These are phyloP conservation scores for Eutrema japonicum DNA, from an alignment of 345 rosid species.

Conservation along the genomic window DNA sequence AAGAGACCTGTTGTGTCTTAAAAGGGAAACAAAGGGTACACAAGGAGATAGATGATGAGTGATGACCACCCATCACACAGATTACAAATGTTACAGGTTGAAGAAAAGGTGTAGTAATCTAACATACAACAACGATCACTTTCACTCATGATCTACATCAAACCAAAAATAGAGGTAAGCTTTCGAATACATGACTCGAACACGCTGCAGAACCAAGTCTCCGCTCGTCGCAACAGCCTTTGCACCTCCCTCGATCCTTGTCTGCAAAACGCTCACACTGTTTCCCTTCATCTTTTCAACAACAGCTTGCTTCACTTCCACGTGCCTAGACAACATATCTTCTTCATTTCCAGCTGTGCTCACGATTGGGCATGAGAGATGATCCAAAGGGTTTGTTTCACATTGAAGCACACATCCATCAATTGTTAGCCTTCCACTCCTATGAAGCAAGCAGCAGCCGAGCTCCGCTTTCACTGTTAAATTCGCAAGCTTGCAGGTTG, in stretches of 20 bases:
- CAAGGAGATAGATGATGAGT: constrained; percentile 17
- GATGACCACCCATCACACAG: constrained; percentile 25
- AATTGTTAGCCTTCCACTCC: constrained; percentile 85
- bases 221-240: constrained; percentile 83
- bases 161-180: constrained; percentile 86
- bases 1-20: not conserved
- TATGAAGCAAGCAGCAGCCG: constrained; percentile 91
- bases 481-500: constrained; percentile 85
- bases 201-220: constrained; percentile 78
- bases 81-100: constrained; percentile 33
- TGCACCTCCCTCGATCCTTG: constrained; percentile 93
- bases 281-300: constrained; percentile 43
- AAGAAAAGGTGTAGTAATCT: not conserved
- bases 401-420: constrained; percentile 94
- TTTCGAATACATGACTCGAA: constrained; percentile 80
- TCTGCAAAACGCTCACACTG: constrained; percentile 68
- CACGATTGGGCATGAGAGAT: constrained; percentile 83
- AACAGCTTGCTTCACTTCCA: constrained; percentile 45
- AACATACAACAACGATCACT: constrained; percentile 12
- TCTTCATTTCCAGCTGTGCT: constrained; percentile 62
- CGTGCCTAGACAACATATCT: constrained; percentile 39
- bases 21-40: constrained; percentile 12
- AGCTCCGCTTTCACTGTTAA: constrained; percentile 90
- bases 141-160: constrained; percentile 61
- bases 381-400: constrained; percentile 79